Percentiles rank a stretch among this genome's conserved stretches.
Evolutionary conservation across 2,329 filamentous ascomycete genomes (phyloP).

Genomic region (Helotiales sp.): DNA sequence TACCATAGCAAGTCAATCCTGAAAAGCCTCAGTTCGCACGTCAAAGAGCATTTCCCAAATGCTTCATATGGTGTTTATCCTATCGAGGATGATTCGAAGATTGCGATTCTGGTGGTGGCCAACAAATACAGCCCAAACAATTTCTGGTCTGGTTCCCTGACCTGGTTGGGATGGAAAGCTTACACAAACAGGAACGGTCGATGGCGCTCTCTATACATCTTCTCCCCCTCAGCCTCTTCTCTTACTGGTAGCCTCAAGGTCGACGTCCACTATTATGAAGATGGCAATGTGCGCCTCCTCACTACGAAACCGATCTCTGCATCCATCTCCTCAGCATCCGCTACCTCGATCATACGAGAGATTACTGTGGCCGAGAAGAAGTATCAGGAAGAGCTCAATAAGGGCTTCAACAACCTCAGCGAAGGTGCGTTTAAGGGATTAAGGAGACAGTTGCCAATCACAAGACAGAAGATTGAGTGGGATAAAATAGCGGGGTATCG

Average conservation of each 20-base stretch:
- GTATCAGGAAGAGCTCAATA: conserved; percentile 95
- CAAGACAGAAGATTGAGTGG: conserved; percentile 98
- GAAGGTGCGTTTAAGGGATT: conserved; percentile 95
- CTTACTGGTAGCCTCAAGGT: conserved; percentile 84
- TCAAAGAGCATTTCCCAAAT: conserved; percentile 84
- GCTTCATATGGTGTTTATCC: conserved; percentile 83
- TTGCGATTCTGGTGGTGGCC: conserved; percentile 83
- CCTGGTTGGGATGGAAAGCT: conserved; percentile 4
- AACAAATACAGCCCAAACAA: conserved; percentile 99
- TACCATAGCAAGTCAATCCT: conserved; percentile 72
- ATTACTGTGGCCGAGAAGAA: conserved; percentile 81
- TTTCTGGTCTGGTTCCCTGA: conserved; percentile 70
- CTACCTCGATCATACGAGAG: conserved; percentile 64
- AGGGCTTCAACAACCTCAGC: conserved; percentile 81
- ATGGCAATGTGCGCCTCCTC: conserved; percentile 91
- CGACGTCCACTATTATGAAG: conserved; percentile 99
- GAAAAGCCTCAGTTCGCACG: conserved; percentile 74
- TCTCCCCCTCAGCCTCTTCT: conserved; percentile 65
- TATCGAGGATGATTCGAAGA: conserved; percentile 68
- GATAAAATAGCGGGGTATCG: conserved; percentile 95
- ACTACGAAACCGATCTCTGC: conserved; percentile 76
- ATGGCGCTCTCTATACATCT: conserved; percentile 87
- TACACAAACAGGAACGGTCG: conserved; percentile 74
- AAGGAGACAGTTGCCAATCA: conserved; percentile 90
- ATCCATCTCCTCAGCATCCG: conserved; percentile 61